A percentile compares a stretch with the other conserved stretches of the same genome.
Conservation (phyloP, 805 yeast species). For the Ogataea philodendri region DNA sequence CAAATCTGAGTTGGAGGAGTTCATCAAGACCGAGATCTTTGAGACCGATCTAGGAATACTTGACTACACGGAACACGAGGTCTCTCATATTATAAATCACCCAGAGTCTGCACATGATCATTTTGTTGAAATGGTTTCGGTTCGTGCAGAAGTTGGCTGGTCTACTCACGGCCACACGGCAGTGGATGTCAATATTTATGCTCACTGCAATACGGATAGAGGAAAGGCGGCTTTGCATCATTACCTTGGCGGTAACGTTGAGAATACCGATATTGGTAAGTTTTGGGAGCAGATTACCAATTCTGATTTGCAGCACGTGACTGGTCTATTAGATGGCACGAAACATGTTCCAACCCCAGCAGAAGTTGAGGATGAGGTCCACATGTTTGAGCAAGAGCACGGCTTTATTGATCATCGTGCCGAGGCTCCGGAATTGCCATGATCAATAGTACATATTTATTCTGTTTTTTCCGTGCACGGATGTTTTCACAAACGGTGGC, state of each 20-base stretch:
- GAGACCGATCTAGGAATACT: slow-evolving; percentile 64
- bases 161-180: slow-evolving; percentile 95
- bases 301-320: slow-evolving; percentile 47
- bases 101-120: slow-evolving; percentile 40
- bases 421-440: slow-evolving; percentile 15
- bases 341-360: slow-evolving; percentile 41
- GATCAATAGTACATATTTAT: slow-evolving; percentile 5
- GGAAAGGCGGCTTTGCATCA: slow-evolving; percentile 41
- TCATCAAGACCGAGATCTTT: slow-evolving; percentile 53
- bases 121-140: slow-evolving; percentile 68
- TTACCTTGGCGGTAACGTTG: slow-evolving; percentile 73
- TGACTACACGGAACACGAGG: slow-evolving; percentile 56
- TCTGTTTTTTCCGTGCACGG: slow-evolving; percentile 6
- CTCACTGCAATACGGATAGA: slow-evolving; percentile 56
- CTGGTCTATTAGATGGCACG: slow-evolving; percentile 48
- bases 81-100: slow-evolving; percentile 40
- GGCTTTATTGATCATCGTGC: slow-evolving; percentile 20
- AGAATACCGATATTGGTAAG: slow-evolving; percentile 80
- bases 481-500: slow-evolving; percentile 7
- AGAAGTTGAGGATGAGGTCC: slow-evolving; percentile 11
- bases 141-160: slow-evolving; percentile 93
- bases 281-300: slow-evolving; percentile 60
- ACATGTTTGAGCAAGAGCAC: slow-evolving; percentile 12
- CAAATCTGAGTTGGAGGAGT: slow-evolving; percentile 35
- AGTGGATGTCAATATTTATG: slow-evolving; percentile 92